phyloP scores from a whole-genome alignment of 306 rosid genomes.

The Sindora glabra region DNA sequence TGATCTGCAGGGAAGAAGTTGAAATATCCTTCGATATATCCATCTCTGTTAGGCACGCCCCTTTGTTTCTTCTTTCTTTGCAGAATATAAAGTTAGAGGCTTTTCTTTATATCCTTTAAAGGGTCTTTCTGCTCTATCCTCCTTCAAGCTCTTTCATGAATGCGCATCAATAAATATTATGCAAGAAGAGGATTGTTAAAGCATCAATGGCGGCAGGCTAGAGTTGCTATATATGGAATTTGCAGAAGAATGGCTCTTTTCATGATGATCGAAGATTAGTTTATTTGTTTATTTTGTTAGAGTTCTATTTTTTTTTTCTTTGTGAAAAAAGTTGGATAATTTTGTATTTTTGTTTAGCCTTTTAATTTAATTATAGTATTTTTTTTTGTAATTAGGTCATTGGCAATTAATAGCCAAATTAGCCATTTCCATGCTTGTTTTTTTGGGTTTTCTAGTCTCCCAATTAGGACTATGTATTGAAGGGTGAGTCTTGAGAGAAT shows the following conservation, averaged over 20 bases:
- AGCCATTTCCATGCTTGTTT: slow-evolving; percentile 70
- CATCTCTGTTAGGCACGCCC: not conserved
- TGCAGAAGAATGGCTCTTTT: no score
- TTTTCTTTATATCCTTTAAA: no score
- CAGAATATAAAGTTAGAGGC: no score
- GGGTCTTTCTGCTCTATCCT: no score
- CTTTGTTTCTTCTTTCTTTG: not conserved
- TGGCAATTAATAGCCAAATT: no score
- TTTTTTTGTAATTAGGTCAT: not conserved
- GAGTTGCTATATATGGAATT: no score
- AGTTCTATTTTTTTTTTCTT: not conserved
- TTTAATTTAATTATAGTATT: not conserved
- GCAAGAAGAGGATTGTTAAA: not conserved
- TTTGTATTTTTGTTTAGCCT: not conserved
- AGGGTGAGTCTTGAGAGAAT: slow-evolving; percentile 11
- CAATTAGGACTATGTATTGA: slow-evolving; percentile 2
- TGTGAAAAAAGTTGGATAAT: slow-evolving; percentile 1
- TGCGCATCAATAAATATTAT: no score
- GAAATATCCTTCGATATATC: not conserved
- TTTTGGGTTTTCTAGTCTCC: slow-evolving; percentile 6
- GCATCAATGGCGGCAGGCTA: slow-evolving; percentile 14
- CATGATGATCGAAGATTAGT: no score
- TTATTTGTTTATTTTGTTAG: not conserved
- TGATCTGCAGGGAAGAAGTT: not conserved
- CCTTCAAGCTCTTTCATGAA: no score